A percentile compares a stretch with the other conserved stretches of the same genome.
Evolutionary conservation across 164 flowering plant genomes (phyloP).

Genomic region (Vitis rupestris): DNA sequence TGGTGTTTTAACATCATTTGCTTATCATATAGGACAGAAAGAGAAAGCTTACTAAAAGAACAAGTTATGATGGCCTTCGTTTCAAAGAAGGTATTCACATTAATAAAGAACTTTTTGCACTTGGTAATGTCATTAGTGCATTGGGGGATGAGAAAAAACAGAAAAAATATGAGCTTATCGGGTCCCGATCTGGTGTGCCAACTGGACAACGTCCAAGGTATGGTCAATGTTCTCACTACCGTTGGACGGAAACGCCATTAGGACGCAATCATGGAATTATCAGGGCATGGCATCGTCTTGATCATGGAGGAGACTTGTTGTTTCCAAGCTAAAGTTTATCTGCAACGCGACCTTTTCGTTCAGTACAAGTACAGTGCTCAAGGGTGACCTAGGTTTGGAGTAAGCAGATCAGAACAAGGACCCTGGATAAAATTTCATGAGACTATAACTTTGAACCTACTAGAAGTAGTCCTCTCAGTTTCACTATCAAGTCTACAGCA

Average conservation of each 20-base stretch:
- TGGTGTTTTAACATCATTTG: too few species aligned
- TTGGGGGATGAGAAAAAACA: not conserved
- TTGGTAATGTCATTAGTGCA: too few species aligned
- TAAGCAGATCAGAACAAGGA: slow-evolving; percentile 69
- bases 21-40: too few species aligned
- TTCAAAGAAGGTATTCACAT: too few species aligned
- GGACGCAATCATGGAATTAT: slow-evolving; percentile 86
- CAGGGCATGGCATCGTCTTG: slow-evolving; percentile 87
- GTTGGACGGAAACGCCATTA: slow-evolving; percentile 91
- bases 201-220: slow-evolving; percentile 83
- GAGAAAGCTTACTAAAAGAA: too few species aligned
- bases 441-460: slow-evolving; percentile 94
- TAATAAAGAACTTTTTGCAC: too few species aligned
- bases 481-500: slow-evolving; percentile 92
- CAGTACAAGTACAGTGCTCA: slow-evolving; percentile 66
- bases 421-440: slow-evolving; percentile 90
- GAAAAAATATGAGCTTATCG: slow-evolving; percentile 60
- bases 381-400: slow-evolving; percentile 58
- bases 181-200: slow-evolving; percentile 74
- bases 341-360: slow-evolving; percentile 83
- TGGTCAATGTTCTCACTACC: slow-evolving; percentile 85
- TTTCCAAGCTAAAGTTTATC: slow-evolving; percentile 92
- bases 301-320: slow-evolving; percentile 87
- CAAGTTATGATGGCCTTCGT: too few species aligned
- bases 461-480: slow-evolving; percentile 73